Evolutionary conservation across 1,284 basidiomycete species (phyloP), one percentile per base, ranked within the genome.

Genomic region (Cerioporus squamosus): DNA sequence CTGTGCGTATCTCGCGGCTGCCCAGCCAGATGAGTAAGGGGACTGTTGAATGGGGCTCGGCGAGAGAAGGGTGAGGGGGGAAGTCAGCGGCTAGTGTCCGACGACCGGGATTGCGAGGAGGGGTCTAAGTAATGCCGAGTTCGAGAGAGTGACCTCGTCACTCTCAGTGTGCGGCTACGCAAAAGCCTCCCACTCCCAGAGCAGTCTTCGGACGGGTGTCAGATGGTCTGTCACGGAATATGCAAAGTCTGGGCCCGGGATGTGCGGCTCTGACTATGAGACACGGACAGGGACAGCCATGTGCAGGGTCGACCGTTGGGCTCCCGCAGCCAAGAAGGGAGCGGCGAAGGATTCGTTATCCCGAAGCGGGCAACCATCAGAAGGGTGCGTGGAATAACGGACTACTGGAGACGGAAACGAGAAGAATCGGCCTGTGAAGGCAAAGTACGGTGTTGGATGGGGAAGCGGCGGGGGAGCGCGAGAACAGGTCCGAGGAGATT

Each of bases 401-500:
- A 29, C 53, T 49, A 40, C 44, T 38, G 47, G 50, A 45, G 42
- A 44, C 53, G 47, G 48, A 56, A 39, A 47, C 47, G 53, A 48
- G 52, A 49, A 51, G 56, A 50, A 44, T 22, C n/a, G 24, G 49
- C 60, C 60, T 44, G 55, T 49, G 53, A 55, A 55, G 55, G 55
- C 47, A 51, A 58, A 46, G 33, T 29, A 45, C 55, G 26, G 26
- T 39, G 39, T 38, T 42, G 17, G 24, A 48, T 59, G 23, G 44
- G 57, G 54, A 51, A 46, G 61, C 61, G 48, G 54, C 33, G 48
- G 60, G 42, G 29, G 57, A 46, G 50, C 23, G 52, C 39, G 51
- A 44, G 50, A 44, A 52, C 51, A 60, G 51, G 46, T 63, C 62
- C 62, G 62, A 63, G 62, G 62, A 63, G 36, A 46, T 63, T 46